Evolutionary conservation across 352 stramenopile species (phyloP).

Genomic region (Phytophthora lateralis): DNA sequence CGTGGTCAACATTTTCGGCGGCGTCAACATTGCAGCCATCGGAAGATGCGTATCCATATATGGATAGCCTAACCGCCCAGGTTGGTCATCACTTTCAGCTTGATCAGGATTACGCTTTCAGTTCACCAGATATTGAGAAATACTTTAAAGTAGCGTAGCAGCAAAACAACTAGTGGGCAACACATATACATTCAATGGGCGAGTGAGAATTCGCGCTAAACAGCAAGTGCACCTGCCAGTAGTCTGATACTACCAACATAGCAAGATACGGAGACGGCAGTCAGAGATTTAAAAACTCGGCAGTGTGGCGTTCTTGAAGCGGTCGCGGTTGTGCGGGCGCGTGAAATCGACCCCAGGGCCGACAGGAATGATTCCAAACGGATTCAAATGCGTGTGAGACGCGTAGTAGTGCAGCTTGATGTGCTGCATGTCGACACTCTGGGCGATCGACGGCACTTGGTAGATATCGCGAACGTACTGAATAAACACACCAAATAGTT

Average conservation of each 20-base stretch:
- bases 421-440: slow-evolving; percentile 52
- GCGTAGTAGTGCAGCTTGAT: slow-evolving; percentile 62
- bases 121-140: not conserved
- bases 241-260: no score
- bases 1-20: slow-evolving; percentile 11
- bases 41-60: no score
- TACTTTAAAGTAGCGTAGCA: not conserved
- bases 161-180: not conserved
- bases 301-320: slow-evolving; percentile 31
- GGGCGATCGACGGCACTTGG: slow-evolving; percentile 43
- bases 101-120: slow-evolving; percentile 1
- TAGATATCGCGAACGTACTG: slow-evolving; percentile 60
- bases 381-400: slow-evolving; percentile 58
- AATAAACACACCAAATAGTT: slow-evolving; percentile 9
- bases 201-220: no score
- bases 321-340: slow-evolving; percentile 36
- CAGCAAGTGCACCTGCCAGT: no score
- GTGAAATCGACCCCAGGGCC: slow-evolving; percentile 37
- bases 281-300: slow-evolving; percentile 12
- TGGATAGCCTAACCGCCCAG: not conserved
- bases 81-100: not conserved
- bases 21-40: not conserved
- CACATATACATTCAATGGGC: not conserved
- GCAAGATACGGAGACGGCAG: not conserved
- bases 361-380: slow-evolving; percentile 48